Conservation (phyloP, 2,329 filamentous ascomycete genomes). For the Acephala macrosclerotiorum region DNA sequence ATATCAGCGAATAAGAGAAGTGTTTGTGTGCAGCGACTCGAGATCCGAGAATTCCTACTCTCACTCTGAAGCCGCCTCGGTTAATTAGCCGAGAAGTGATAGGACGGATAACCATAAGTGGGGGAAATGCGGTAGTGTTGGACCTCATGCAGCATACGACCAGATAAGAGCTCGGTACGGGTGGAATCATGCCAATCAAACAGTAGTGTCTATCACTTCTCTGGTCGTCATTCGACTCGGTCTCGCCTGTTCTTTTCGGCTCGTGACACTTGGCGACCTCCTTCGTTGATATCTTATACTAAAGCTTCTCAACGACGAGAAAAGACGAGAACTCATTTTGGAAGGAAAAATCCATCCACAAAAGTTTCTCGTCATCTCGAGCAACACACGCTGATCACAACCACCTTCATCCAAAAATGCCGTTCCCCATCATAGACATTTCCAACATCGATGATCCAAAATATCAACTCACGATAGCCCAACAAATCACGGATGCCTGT, state of each 20-base stretch:
- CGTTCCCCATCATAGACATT: conserved; percentile 17
- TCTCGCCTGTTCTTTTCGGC: too few relatives aligned
- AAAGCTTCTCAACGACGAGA: too few relatives aligned
- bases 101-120: neutral
- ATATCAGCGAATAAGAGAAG: too few relatives aligned
- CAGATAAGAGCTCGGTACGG: neutral
- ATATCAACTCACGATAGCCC: conserved; percentile 13
- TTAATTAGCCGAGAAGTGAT: neutral
- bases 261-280: too few relatives aligned
- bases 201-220: too few relatives aligned
- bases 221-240: too few relatives aligned
- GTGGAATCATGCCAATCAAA: too few relatives aligned
- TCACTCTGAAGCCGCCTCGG: neutral
- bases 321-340: too few relatives aligned
- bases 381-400: neutral
- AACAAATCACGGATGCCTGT: conserved; percentile 15
- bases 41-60: too few relatives aligned
- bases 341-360: too few relatives aligned
- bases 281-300: too few relatives aligned
- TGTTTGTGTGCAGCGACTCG: too few relatives aligned
- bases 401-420: neutral
- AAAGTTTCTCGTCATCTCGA: neutral
- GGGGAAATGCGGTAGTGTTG: neutral
- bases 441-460: conserved; percentile 6
- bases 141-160: neutral